Evolutionary conservation across 345 rosid species (phyloP).

Genomic region (Murraya koenigii): DNA sequence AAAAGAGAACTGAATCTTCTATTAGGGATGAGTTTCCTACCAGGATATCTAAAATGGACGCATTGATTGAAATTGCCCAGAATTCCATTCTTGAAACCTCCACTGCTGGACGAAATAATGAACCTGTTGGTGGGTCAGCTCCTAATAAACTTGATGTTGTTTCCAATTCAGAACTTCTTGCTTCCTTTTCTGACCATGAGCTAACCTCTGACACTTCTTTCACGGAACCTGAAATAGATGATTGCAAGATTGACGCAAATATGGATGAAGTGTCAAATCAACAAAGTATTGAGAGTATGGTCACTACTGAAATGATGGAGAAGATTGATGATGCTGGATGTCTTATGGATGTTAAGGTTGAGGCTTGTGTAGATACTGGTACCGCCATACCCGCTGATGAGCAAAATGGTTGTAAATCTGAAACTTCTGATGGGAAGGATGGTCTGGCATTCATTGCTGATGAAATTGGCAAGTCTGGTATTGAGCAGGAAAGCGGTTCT

Average conservation of each 20-base stretch:
- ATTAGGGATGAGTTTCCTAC: slow-evolving; percentile 36
- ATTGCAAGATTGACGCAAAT: slow-evolving; percentile 21
- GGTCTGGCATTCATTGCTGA: slow-evolving; percentile 17
- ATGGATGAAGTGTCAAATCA: slow-evolving; percentile 25
- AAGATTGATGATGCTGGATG: slow-evolving; percentile 22
- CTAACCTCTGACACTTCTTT: slow-evolving; percentile 36
- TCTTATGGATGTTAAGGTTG: slow-evolving; percentile 29
- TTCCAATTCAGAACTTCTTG: slow-evolving; percentile 28
- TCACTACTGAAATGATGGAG: slow-evolving; percentile 25
- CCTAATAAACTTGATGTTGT: slow-evolving; percentile 26
- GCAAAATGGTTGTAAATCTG: slow-evolving; percentile 21
- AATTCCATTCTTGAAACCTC: slow-evolving; percentile 56
- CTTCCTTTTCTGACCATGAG: slow-evolving; percentile 34
- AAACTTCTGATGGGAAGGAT: slow-evolving; percentile 22
- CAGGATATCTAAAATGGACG: slow-evolving; percentile 77
- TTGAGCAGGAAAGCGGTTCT: slow-evolving; percentile 29
- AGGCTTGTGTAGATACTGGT: slow-evolving; percentile 22
- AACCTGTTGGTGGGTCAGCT: slow-evolving; percentile 21
- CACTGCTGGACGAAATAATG: slow-evolving; percentile 25
- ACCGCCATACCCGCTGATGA: slow-evolving; percentile 18
- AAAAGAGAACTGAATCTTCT: slow-evolving; percentile 32
- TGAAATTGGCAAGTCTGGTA: slow-evolving; percentile 20
- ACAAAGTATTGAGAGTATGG: slow-evolving; percentile 19
- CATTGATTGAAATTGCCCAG: slow-evolving; percentile 81
- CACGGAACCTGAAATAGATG: slow-evolving; percentile 30